These are phyloP conservation scores for Camillea tinctor DNA, from an alignment of 2,329 filamentous ascomycete species.

Conservation along the genomic window DNA sequence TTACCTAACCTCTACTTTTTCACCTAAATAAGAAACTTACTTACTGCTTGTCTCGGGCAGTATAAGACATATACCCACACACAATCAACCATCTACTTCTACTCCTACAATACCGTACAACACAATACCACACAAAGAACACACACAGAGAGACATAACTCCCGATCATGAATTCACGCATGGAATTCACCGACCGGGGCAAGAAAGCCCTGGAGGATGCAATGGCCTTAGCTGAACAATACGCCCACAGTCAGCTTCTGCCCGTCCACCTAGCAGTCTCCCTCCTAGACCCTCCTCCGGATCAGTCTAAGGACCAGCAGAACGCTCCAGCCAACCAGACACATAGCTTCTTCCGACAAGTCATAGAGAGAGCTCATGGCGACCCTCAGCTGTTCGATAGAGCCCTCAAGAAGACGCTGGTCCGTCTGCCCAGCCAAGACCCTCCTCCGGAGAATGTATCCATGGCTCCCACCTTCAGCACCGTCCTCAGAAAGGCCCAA, in stretches of 20 bases:
- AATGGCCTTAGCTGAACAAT: conserved; percentile 83
- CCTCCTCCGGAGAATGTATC: conserved; percentile 88
- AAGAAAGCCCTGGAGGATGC: conserved; percentile 88
- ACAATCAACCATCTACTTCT: background rate
- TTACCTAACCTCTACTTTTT: no score
- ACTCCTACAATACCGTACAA: conserved; percentile 7
- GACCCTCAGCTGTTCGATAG: conserved; percentile 88
- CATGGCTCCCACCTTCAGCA: conserved; percentile 77
- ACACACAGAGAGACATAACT: conserved; percentile 11
- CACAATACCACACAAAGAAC: conserved; percentile 18
- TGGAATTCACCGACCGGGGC: conserved; percentile 92
- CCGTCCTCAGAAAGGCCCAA: conserved; percentile 78
- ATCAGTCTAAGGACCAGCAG: conserved; percentile 80
- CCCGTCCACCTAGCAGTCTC: conserved; percentile 87
- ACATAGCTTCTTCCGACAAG: conserved; percentile 87
- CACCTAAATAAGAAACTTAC: no score
- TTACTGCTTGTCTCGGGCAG: no score
- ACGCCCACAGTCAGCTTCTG: conserved; percentile 85
- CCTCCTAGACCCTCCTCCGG: conserved; percentile 72
- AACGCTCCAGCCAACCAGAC: conserved; percentile 64
- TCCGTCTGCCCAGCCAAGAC: conserved; percentile 89
- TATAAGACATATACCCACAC: background rate
- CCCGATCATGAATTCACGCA: conserved; percentile 66
- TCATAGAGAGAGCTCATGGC: conserved; percentile 89
- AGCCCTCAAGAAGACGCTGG: conserved; percentile 85